A percentile compares a stretch with the other conserved stretches of the same genome.
phyloP scores from a whole-genome alignment of 495 filamentous ascomycete species.

The Niebla homalea region DNA sequence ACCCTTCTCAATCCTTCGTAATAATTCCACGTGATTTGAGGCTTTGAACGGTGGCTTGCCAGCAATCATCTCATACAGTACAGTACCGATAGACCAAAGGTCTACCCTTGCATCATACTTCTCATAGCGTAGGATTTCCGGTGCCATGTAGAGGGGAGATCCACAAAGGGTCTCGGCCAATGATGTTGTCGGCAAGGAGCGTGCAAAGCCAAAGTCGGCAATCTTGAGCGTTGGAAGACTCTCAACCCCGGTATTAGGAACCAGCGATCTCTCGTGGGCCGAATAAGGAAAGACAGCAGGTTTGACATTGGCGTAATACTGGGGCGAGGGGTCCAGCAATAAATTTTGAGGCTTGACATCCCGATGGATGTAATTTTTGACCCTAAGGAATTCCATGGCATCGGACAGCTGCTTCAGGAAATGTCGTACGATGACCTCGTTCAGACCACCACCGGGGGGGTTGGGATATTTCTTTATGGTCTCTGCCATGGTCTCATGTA shows the following conservation, averaged over 20 bases:
- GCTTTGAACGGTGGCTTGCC: conserved; percentile 86
- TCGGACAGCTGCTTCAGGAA: conserved; percentile 93
- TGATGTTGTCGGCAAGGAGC: conserved; percentile 75
- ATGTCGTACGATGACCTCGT: conserved; percentile 88
- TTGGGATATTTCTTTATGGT: conserved; percentile 89
- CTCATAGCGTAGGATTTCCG: conserved; percentile 92
- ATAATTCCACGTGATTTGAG: conserved; percentile 82
- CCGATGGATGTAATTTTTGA: conserved; percentile 79
- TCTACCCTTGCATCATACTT: conserved; percentile 96
- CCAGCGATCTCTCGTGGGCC: conserved; percentile 61
- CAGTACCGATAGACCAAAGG: conserved; percentile 93
- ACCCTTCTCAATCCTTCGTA: conserved; percentile 76
- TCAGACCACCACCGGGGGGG: conserved; percentile 61
- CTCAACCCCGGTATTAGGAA: conserved; percentile 69
- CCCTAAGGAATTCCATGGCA: conserved; percentile 75
- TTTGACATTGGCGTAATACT: conserved; percentile 39
- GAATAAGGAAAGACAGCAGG: conserved; percentile 41
- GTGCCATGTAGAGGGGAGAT: conserved; percentile 98
- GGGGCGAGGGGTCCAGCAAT: conserved; percentile 70
- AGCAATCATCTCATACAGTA: conserved; percentile 86
- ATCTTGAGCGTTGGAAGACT: conserved; percentile 92
- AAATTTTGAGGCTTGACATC: conserved; percentile 98
- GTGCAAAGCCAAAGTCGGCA: conserved; percentile 93
- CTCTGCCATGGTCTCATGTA: conserved; percentile 63
- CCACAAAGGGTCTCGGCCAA: conserved; percentile 93